Evolutionary conservation across 2,329 filamentous ascomycete genomes (phyloP).

Genomic region (Thermochaetoides dissita): DNA sequence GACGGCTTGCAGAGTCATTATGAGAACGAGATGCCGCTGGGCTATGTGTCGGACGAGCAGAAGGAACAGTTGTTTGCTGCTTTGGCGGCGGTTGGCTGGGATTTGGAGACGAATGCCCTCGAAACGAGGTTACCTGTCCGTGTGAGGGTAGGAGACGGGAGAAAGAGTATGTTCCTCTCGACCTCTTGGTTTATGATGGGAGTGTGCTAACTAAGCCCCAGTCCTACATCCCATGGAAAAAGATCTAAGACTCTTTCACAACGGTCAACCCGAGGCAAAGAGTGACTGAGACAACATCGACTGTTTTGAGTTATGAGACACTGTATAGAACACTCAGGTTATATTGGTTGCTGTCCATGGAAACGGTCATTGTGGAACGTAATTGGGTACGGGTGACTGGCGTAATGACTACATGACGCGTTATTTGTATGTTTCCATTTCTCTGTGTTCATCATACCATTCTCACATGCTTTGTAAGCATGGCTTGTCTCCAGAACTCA

Average conservation of each 20-base stretch:
- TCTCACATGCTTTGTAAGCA: too few relatives aligned
- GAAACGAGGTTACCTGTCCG: slow-evolving; percentile 46
- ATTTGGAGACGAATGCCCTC: slow-evolving; percentile 47
- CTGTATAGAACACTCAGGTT: neutral
- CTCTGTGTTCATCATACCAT: too few relatives aligned
- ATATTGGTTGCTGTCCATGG: too few relatives aligned
- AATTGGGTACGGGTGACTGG: too few relatives aligned
- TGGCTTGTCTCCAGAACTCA: too few relatives aligned
- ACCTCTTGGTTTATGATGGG: too few relatives aligned
- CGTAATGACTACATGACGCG: too few relatives aligned
- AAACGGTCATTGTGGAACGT: too few relatives aligned
- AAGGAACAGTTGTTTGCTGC: slow-evolving; percentile 22
- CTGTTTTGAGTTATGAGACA: neutral
- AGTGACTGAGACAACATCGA: slow-evolving; percentile 9
- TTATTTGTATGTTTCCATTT: too few relatives aligned
- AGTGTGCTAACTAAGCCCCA: neutral
- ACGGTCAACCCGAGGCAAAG: slow-evolving; percentile 12
- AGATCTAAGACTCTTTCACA: slow-evolving; percentile 9
- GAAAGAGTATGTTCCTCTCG: slow-evolving; percentile 13
- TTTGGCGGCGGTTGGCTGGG: slow-evolving; percentile 45
- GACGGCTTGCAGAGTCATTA: slow-evolving; percentile 24
- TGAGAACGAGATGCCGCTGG: slow-evolving; percentile 24
- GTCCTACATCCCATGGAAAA: slow-evolving; percentile 12
- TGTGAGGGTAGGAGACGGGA: slow-evolving; percentile 22
- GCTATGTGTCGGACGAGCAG: slow-evolving; percentile 30